A percentile compares a stretch with the other conserved stretches of the same genome.
Conservation (phyloP, 2,329 filamentous ascomycete species). For the Diaporthe sp. region DNA sequence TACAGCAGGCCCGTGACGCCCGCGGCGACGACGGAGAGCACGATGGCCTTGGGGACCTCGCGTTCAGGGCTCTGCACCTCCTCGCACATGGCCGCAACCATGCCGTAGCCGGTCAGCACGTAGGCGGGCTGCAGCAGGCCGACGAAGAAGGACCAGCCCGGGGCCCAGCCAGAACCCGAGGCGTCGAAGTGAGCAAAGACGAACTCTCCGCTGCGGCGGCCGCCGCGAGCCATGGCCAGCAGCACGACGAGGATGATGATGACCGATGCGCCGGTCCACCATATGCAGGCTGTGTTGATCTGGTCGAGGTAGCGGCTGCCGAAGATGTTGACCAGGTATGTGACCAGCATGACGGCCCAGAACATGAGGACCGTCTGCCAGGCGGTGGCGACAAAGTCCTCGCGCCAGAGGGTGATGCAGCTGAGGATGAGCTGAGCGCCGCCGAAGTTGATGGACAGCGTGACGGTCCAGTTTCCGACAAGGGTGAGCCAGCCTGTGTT, state of each 20-base stretch:
- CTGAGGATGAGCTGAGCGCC: constrained; percentile 76
- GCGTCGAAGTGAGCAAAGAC: constrained; percentile 80
- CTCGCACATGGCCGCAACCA: constrained; percentile 81
- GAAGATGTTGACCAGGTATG: constrained; percentile 76
- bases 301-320: constrained; percentile 71
- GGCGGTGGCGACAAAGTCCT: constrained; percentile 75
- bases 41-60: constrained; percentile 80
- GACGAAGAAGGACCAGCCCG: constrained; percentile 81
- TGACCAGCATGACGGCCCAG: constrained; percentile 78
- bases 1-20: constrained; percentile 77
- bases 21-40: constrained; percentile 76
- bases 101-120: constrained; percentile 75
- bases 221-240: constrained; percentile 69
- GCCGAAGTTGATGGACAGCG: constrained; percentile 77
- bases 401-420: constrained; percentile 78
- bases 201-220: constrained; percentile 70
- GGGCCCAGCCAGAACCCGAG: constrained; percentile 74
- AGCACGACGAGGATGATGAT: constrained; percentile 65
- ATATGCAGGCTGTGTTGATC: constrained; percentile 81
- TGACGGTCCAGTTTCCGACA: constrained; percentile 80
- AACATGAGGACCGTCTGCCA: constrained; percentile 81
- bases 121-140: constrained; percentile 77
- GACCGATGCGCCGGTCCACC: constrained; percentile 77
- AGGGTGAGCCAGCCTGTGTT: constrained; percentile 75
- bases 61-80: constrained; percentile 78